A percentile compares a stretch with the other conserved stretches of the same genome.
Evolutionary conservation across 768 basidiomycete genomes (phyloP).

Genomic region (Termitomyces sp.): DNA sequence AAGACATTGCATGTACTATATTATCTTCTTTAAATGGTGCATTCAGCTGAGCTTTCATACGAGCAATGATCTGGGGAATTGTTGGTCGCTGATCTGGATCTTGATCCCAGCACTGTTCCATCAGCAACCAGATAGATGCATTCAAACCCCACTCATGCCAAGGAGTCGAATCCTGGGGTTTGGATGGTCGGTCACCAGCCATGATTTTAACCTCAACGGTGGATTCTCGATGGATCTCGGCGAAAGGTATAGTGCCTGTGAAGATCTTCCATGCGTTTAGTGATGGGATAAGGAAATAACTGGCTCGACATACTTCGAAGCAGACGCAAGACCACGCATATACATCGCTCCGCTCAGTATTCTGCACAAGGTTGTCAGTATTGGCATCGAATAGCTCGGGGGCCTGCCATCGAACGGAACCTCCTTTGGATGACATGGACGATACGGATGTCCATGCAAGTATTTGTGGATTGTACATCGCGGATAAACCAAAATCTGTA

Average conservation of each 20-base stretch:
- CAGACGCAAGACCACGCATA: constrained; percentile 2
- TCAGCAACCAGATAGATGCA: background rate
- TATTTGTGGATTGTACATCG: background rate
- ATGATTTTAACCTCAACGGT: background rate
- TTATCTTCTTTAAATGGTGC: no score
- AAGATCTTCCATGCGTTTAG: no score
- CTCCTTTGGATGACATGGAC: background rate
- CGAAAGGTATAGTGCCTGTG: background rate
- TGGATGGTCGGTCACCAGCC: background rate
- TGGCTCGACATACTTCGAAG: background rate
- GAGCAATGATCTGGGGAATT: no score
- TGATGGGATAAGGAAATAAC: no score
- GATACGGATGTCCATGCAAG: background rate
- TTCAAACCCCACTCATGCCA: constrained; percentile 2
- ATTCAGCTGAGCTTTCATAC: no score
- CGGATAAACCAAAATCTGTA: background rate
- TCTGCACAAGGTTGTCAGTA: background rate
- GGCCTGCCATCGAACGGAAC: background rate
- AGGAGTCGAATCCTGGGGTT: background rate
- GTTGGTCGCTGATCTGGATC: background rate
- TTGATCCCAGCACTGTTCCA: constrained; percentile 1
- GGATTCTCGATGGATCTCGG: background rate
- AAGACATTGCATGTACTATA: no score
- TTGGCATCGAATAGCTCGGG: constrained; percentile 1
- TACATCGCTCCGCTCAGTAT: background rate